A percentile compares a stretch with the other conserved stretches of the same genome.
Evolutionary conservation across 495 filamentous ascomycete species (phyloP).

Genomic region (Apodospora peruviana): DNA sequence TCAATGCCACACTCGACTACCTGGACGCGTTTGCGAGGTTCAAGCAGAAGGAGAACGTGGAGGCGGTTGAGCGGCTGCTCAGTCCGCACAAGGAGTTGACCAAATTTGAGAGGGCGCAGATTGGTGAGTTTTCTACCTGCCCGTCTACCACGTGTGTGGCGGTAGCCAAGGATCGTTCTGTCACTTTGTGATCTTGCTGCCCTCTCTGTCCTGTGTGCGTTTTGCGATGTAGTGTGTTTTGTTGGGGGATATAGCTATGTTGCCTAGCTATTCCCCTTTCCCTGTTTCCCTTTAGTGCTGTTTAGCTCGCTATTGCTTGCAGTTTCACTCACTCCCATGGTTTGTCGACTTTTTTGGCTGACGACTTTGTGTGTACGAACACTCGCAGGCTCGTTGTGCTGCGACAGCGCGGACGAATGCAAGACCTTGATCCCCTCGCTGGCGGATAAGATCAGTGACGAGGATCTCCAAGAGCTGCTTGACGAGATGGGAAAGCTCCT

Average conservation of each 20-base stretch:
- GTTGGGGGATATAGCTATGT: too few relatives aligned
- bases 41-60: slow-evolving; percentile 88
- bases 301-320: too few relatives aligned
- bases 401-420: slow-evolving; percentile 87
- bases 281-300: too few relatives aligned
- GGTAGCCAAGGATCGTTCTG: too few relatives aligned
- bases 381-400: slow-evolving; percentile 73
- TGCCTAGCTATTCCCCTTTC: too few relatives aligned
- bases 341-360: too few relatives aligned
- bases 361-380: not conserved
- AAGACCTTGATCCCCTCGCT: slow-evolving; percentile 93
- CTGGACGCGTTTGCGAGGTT: slow-evolving; percentile 90
- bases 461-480: slow-evolving; percentile 77
- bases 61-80: slow-evolving; percentile 80
- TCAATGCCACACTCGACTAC: slow-evolving; percentile 84
- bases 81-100: slow-evolving; percentile 71
- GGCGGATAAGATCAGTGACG: slow-evolving; percentile 79
- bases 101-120: slow-evolving; percentile 87
- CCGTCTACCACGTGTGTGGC: too few relatives aligned
- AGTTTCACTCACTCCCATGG: too few relatives aligned
- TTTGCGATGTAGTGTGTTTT: too few relatives aligned
- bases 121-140: slow-evolving; percentile 58
- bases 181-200: too few relatives aligned
- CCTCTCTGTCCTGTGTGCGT: too few relatives aligned
- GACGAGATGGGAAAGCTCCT: slow-evolving; percentile 80